phyloP scores from a whole-genome alignment of 2,329 filamentous ascomycete species.

The Fusarium nisikadoi region DNA sequence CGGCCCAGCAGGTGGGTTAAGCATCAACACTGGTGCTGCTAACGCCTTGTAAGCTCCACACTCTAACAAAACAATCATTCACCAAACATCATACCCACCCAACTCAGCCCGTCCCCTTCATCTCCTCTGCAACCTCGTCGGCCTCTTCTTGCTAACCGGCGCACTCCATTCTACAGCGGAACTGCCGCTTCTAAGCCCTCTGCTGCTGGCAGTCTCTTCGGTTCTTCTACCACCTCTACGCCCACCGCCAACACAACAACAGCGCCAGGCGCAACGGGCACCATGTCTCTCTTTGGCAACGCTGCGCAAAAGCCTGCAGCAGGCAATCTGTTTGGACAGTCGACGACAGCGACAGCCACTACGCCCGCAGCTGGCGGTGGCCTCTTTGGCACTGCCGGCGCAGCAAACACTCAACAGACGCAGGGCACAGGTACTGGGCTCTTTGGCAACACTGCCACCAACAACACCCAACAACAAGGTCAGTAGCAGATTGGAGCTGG shows the following conservation, averaged over 20 bases:
- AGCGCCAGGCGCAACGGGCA: slow-evolving; percentile 41
- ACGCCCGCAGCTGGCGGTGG: slow-evolving; percentile 42
- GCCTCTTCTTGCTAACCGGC: slow-evolving; percentile 28
- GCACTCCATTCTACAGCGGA: slow-evolving; percentile 34
- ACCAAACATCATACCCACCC: slow-evolving; percentile 24
- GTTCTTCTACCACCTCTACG: slow-evolving; percentile 42
- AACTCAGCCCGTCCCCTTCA: slow-evolving; percentile 9
- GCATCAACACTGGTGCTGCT: slow-evolving; percentile 71
- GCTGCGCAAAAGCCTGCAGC: slow-evolving; percentile 42
- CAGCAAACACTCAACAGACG: slow-evolving; percentile 45
- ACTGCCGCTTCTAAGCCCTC: slow-evolving; percentile 47
- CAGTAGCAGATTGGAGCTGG: slow-evolving; percentile 25
- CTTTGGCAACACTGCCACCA: slow-evolving; percentile 45
- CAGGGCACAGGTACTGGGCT: slow-evolving; percentile 43
- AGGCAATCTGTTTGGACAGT: slow-evolving; percentile 48
- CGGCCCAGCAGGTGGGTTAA: slow-evolving; percentile 68
- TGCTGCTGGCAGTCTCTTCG: slow-evolving; percentile 52
- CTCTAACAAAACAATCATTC: slow-evolving; percentile 39
- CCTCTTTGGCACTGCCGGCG: slow-evolving; percentile 47
- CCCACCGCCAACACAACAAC: slow-evolving; percentile 42
- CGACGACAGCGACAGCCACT: slow-evolving; percentile 36
- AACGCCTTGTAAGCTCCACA: slow-evolving; percentile 57
- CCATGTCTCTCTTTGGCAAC: slow-evolving; percentile 47
- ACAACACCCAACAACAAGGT: slow-evolving; percentile 41
- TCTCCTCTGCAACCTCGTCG: background rate